phyloP scores from a whole-genome alignment of 352 stramenopile genomes.

The Phytophthora pinifolia region DNA sequence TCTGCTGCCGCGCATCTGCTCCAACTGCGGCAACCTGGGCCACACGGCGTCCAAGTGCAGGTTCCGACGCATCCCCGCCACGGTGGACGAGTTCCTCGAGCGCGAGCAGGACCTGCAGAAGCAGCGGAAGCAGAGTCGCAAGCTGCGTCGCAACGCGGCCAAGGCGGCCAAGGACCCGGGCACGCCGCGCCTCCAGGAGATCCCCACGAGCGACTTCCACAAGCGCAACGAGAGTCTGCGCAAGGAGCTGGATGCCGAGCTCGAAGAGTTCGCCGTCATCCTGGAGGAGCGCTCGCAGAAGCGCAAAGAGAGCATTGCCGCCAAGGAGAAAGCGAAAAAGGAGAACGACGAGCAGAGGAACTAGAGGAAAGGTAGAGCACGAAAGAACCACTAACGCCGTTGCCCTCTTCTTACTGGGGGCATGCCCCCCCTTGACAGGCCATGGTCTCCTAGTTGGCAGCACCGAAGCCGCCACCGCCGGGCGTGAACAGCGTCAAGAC shows the following conservation, averaged over 20 bases:
- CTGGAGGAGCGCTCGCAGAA: conserved; percentile 17
- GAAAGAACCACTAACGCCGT: conserved; percentile 12
- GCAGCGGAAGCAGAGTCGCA: conserved; percentile 23
- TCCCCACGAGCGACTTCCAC: conserved; percentile 35
- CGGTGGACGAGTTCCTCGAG: conserved; percentile 34
- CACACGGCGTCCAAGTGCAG: conserved; percentile 56
- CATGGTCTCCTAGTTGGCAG: conserved; percentile 23
- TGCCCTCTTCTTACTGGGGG: conserved; percentile 12
- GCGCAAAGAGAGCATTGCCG: conserved; percentile 16
- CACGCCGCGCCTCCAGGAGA: conserved; percentile 11
- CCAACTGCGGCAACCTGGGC: conserved; percentile 73
- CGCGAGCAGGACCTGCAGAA: conserved; percentile 19
- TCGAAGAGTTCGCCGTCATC: conserved; percentile 60
- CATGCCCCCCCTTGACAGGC: conserved; percentile 4
- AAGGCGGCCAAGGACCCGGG: conserved; percentile 13
- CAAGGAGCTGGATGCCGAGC: conserved; percentile 56
- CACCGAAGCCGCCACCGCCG: conserved; percentile 95
- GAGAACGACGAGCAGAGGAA: conserved; percentile 18
- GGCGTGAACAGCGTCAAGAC: conserved; percentile 95
- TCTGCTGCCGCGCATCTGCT: conserved; percentile 73
- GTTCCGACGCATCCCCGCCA: conserved; percentile 25
- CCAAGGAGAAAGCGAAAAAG: conserved; percentile 12
- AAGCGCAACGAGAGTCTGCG: conserved; percentile 56
- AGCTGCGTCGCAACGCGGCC: conserved; percentile 18
- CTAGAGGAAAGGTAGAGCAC: conserved; percentile 17